Evolutionary conservation across 169 alveolate species (phyloP), one percentile per base, ranked within the genome.

Genomic region (Eimeria praecox): DNA sequence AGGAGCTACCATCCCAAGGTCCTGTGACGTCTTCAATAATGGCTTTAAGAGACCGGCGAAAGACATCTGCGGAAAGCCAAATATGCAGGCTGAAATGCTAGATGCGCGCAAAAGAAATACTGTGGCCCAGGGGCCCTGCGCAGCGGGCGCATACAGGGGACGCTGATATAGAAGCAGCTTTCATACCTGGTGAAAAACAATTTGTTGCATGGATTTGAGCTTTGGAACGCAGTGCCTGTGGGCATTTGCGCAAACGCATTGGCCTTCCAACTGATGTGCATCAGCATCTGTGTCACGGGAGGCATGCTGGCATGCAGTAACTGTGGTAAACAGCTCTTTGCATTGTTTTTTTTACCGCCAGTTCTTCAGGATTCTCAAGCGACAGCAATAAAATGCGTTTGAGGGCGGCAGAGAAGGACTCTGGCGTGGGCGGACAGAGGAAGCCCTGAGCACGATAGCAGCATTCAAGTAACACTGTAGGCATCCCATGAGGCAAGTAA

Each of bases 371-470:
- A 35, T 69, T 52, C 30, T 86, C 46, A 33, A 33, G 49, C 44
- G 92, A 86, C 56, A 86, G 78, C 78, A 33, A 38, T 44, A 86
- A 59, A n/a, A 86, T 86, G 40, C 22, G 80, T 56, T 86, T 59
- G 42, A 86, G 92, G 1, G 78, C 59, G 18, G 92, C 80, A 35
- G 82, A 86, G 78, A 86, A 86, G 40, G 64, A 35, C 33, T 20
- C 92, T 22, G 92, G 73, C n/a, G 52, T 59, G 22, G 92, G 92
- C 14, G 66, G n/a, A 38, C 92, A 86, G 92, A 86, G 92, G 92
- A 86, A 86, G 38, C 92, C 92, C 92, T 86, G 91, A 4, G 14
- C 52, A 27, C 49, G 27, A 69, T 54, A 83, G 71, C 2, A 33
- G 38, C 71, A 33, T n/a, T 56, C 75, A 22, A 52, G 46, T 16